Evolutionary conservation across 495 filamentous ascomycete species (phyloP).

Genomic region (Xylaria venustula): DNA sequence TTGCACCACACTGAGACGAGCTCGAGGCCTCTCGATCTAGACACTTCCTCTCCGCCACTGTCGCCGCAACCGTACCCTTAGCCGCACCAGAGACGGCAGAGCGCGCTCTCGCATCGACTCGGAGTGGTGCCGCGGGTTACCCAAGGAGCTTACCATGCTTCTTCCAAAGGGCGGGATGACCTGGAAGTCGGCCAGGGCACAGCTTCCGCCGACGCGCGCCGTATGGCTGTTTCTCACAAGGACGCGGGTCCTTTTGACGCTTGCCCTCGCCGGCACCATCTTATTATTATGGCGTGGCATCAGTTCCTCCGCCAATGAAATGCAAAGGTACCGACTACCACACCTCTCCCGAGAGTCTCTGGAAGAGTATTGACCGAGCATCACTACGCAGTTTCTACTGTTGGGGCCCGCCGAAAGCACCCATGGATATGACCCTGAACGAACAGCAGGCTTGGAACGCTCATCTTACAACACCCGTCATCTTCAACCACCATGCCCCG

Average conservation of each 20-base stretch:
- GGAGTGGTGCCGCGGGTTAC: conserved; percentile 38
- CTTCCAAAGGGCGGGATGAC: conserved; percentile 85
- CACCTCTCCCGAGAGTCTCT: too few relatives aligned
- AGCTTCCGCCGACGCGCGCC: conserved; percentile 79
- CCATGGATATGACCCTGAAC: conserved; percentile 89
- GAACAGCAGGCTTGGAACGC: conserved; percentile 87
- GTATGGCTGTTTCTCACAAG: conserved; percentile 73
- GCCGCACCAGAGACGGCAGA: not conserved
- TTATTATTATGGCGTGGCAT: conserved; percentile 90
- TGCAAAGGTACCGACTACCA: conserved; percentile 71
- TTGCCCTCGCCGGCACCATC: conserved; percentile 70
- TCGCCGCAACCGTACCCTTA: too few relatives aligned
- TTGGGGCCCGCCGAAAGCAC: conserved; percentile 88
- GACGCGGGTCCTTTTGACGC: conserved; percentile 73
- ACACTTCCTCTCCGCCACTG: not conserved
- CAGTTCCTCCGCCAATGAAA: conserved; percentile 74
- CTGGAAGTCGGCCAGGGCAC: conserved; percentile 85
- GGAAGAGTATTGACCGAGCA: conserved; percentile 24
- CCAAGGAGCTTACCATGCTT: conserved; percentile 47
- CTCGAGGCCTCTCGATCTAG: not conserved
- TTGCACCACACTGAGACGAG: not conserved
- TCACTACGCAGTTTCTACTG: conserved; percentile 80
- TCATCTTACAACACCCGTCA: conserved; percentile 84
- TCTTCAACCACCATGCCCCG: conserved; percentile 93
- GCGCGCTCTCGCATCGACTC: conserved; percentile 16